phyloP scores from a whole-genome alignment of 164 flowering plant species.

The Nelumbo lutea region DNA sequence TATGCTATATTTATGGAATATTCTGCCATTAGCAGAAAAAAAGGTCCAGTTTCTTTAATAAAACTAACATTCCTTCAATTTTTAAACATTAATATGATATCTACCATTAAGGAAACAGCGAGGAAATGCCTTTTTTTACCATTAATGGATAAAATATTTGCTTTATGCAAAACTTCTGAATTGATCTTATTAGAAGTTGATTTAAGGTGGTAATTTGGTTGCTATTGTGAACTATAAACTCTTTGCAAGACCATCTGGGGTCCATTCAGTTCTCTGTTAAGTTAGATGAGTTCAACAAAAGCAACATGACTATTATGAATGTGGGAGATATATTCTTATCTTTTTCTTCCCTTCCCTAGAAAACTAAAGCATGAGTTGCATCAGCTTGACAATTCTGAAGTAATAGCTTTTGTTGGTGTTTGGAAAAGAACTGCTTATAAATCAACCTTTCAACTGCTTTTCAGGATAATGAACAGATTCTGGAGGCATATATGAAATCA shows the following conservation, averaged over 20 bases:
- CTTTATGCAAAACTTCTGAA: neutral
- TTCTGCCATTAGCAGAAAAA: too few relatives aligned
- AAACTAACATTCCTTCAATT: too few relatives aligned
- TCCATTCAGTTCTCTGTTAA: too few relatives aligned
- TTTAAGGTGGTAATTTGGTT: neutral
- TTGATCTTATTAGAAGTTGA: neutral
- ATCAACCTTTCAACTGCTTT: neutral
- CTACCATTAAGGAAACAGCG: neutral
- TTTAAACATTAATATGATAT: neutral
- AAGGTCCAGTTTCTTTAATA: too few relatives aligned
- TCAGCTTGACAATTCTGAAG: neutral
- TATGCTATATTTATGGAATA: too few relatives aligned
- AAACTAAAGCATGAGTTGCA: too few relatives aligned
- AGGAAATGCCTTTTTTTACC: neutral
- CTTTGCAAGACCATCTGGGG: too few relatives aligned
- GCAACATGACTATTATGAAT: neutral
- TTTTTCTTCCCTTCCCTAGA: neutral
- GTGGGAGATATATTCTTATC: neutral
- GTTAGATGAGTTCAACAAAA: neutral
- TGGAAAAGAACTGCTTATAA: too few relatives aligned
- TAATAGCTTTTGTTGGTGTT: neutral
- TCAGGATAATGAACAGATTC: conserved; percentile 66
- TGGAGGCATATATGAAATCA: conserved; percentile 85
- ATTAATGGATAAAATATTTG: neutral
- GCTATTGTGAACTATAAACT: neutral